phyloP scores from a whole-genome alignment of 2,329 filamentous ascomycete species.

The Graphilbum ipis-grandicollis region DNA sequence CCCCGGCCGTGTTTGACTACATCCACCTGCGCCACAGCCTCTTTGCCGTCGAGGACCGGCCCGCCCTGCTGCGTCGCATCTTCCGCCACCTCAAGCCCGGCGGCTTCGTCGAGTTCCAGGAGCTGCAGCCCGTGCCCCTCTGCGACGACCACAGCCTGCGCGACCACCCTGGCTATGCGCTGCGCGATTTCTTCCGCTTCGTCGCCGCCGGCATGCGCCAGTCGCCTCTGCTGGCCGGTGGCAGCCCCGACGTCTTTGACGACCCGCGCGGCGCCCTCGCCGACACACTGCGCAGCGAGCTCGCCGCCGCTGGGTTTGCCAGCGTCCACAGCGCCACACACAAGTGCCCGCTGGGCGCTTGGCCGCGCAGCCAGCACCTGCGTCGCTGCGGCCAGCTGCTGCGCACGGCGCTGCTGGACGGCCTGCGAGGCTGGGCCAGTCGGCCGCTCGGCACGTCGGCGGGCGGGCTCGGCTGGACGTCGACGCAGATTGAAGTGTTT shows the following conservation, averaged over 20 bases:
- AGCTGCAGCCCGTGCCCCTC: conserved; percentile 22
- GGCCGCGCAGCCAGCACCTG: conserved; percentile 24
- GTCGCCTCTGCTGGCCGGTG: conserved; percentile 12
- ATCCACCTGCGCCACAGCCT: conserved; percentile 30
- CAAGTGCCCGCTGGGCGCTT: conserved; percentile 30
- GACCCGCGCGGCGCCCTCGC: neutral
- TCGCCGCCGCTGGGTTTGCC: conserved; percentile 24
- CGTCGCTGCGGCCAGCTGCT: conserved; percentile 28
- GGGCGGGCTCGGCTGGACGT: conserved; percentile 16
- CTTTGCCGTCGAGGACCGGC: conserved; percentile 24
- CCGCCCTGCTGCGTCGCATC: conserved; percentile 22
- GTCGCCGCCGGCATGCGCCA: conserved; percentile 13
- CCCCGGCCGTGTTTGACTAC: conserved; percentile 26
- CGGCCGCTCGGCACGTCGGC: conserved; percentile 12
- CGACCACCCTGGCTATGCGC: conserved; percentile 23
- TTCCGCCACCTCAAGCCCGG: conserved; percentile 31
- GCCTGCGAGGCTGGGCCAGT: conserved; percentile 14
- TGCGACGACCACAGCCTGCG: conserved; percentile 27
- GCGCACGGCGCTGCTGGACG: conserved; percentile 21
- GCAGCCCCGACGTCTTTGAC: neutral
- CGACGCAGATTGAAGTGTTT: conserved; percentile 19
- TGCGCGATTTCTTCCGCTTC: conserved; percentile 26
- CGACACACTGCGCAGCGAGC: conserved; percentile 15
- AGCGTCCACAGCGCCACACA: conserved; percentile 15
- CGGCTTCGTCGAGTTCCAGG: conserved; percentile 31